Conservation (phyloP, 768 basidiomycete species). For the Tylopilus plumbeoviolaceoides region DNA sequence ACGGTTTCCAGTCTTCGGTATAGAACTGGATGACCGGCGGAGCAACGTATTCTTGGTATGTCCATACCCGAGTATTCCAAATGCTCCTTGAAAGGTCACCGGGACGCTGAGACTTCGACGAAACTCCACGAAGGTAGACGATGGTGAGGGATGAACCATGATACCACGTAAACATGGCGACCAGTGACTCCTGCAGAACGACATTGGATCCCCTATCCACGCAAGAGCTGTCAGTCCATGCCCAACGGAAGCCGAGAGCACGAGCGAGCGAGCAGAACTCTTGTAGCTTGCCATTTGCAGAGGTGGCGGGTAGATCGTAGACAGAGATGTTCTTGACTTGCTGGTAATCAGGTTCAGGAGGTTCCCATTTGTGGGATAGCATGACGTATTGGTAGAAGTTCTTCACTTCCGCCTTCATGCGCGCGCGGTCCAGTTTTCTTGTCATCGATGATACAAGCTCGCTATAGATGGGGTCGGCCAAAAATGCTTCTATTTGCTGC, state of each 20-base stretch:
- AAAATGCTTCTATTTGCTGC: background rate
- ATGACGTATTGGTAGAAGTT: background rate
- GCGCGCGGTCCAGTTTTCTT: background rate
- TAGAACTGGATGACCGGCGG: constrained; percentile 8
- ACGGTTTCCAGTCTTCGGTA: constrained; percentile 9
- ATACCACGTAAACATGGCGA: background rate
- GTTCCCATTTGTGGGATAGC: background rate
- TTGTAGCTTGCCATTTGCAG: background rate
- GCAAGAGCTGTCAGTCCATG: background rate
- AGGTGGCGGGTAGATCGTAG: background rate
- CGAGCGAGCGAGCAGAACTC: background rate
- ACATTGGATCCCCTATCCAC: background rate
- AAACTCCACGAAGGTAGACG: background rate
- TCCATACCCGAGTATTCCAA: constrained; percentile 16
- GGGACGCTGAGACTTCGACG: background rate
- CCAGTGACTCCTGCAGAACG: too few relatives aligned
- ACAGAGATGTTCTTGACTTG: background rate
- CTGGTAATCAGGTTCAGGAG: background rate
- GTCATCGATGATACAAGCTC: background rate
- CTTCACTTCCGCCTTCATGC: background rate
- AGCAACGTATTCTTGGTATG: constrained; percentile 7
- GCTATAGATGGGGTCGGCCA: background rate
- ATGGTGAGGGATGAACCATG: background rate
- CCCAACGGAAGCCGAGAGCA: background rate
- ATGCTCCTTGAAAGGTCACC: background rate